Evolutionary conservation across 257 asterid species (phyloP), one percentile per base, ranked within the genome.

Genomic region (Verbena officinalis): DNA sequence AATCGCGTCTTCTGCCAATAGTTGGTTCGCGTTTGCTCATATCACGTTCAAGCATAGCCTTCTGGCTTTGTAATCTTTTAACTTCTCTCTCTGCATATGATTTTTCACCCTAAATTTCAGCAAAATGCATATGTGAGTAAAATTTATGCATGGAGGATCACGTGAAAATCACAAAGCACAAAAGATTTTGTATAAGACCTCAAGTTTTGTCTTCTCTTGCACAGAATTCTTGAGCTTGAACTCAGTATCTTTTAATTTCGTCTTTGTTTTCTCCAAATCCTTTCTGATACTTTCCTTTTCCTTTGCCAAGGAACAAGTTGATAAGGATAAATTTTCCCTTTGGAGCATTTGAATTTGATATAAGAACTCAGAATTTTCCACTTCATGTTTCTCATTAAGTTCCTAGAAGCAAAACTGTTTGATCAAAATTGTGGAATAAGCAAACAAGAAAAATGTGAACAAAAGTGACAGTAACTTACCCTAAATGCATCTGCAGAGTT

Each of bases 151-250:
- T 14, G 45, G 55, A 72, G 55, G 22, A 51, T 39, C 73, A 19
- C 21, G 77, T 31, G 48, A 56, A 55, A 67, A 64, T 55, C 45
- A 42, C 36, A 77, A 48, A 52, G 27, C 36, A 57, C 60, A 50
- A 60, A 30, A 24, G 53, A 13, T 16, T n/a, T n/a, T 24, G 62
- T n/a, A 49, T 24, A 48, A 68, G 55, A 93, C 99, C 99, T 94
- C 97, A 67, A 94, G 95, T 69, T 87, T 94, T 69, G 96, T 94
- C 82, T 86, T 90, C 78, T 90, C 99, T 79, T 93, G 99, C 46
- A 90, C 77, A 24, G 79, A 77, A 74, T 81, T 93, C 85, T 81
- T 88, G 69, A 87, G 88, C 87, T 93, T 93, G 77, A 73, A 84
- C 67, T 90, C 99, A 20, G 81, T 83, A 59, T 93, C 99, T 84